Evolutionary conservation across 768 basidiomycete genomes (phyloP).

Genomic region (Psilocybe cyanescens): DNA sequence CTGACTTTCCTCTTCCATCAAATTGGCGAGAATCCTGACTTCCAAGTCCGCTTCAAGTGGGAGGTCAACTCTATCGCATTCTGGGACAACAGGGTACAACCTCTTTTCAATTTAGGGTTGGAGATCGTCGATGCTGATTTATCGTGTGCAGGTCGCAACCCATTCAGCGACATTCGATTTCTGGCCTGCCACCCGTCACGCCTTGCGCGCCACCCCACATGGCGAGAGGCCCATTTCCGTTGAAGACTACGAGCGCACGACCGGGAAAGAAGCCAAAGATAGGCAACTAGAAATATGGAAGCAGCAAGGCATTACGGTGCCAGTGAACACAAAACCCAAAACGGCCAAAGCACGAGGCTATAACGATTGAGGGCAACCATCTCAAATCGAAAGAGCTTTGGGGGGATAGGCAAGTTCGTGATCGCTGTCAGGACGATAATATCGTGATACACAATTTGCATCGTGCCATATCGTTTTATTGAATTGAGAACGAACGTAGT

Average conservation of each 20-base stretch:
- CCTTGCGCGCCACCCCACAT: slow-evolving; percentile 80
- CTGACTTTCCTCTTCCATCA: slow-evolving; percentile 72
- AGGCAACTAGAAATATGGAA: slow-evolving; percentile 75
- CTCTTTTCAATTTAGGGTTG: background rate
- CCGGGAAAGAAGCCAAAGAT: slow-evolving; percentile 74
- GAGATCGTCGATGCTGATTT: background rate
- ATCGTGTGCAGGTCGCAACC: slow-evolving; percentile 58
- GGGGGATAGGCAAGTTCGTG: background rate
- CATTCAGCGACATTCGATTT: slow-evolving; percentile 87
- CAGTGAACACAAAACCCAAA: slow-evolving; percentile 30
- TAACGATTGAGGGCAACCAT: slow-evolving; percentile 52
- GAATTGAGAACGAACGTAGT: background rate
- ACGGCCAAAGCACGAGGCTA: slow-evolving; percentile 53
- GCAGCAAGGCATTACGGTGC: slow-evolving; percentile 57
- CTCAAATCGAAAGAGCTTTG: background rate
- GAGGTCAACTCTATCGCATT: slow-evolving; percentile 77
- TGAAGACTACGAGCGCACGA: slow-evolving; percentile 63
- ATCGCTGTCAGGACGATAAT: background rate
- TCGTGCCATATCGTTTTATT: background rate
- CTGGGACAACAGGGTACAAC: slow-evolving; percentile 81
- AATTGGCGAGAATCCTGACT: slow-evolving; percentile 71
- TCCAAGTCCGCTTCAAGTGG: slow-evolving; percentile 82
- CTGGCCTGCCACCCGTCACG: slow-evolving; percentile 78
- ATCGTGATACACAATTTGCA: background rate
- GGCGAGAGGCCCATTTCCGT: slow-evolving; percentile 81